A percentile compares a stretch with the other conserved stretches of the same genome.
phyloP scores from a whole-genome alignment of 768 basidiomycete species.

The Paxillus rubicundulus region DNA sequence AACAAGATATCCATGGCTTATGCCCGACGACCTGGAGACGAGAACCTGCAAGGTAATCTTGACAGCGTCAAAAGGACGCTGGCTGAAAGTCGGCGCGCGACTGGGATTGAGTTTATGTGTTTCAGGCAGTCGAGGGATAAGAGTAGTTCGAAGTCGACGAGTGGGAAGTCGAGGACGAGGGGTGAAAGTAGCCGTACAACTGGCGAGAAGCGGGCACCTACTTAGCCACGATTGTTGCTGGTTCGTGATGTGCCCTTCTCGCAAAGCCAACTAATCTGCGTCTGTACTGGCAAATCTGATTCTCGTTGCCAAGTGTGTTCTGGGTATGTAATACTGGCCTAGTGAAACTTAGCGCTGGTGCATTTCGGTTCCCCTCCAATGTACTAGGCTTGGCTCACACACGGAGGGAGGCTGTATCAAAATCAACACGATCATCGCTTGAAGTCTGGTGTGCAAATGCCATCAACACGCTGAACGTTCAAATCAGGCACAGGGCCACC shows the following conservation, averaged over 20 bases:
- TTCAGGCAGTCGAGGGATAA: constrained; percentile 71
- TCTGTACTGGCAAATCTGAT: neutral
- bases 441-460: too few relatives aligned
- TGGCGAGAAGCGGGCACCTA: constrained; percentile 20
- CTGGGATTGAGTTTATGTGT: constrained; percentile 93
- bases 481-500: too few relatives aligned
- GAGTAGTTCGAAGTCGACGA: constrained; percentile 13
- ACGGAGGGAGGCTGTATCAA: too few relatives aligned
- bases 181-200: constrained; percentile 18
- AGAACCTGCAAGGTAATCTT: constrained; percentile 82
- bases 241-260: neutral
- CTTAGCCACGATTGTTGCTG: neutral
- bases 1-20: constrained; percentile 94
- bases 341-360: too few relatives aligned
- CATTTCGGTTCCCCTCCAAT: too few relatives aligned
- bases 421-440: too few relatives aligned
- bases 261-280: constrained; percentile 5
- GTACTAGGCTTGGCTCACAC: too few relatives aligned
- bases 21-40: constrained; percentile 77
- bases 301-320: neutral
- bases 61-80: constrained; percentile 91
- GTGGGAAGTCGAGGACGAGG: constrained; percentile 16
- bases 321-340: too few relatives aligned
- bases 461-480: too few relatives aligned
- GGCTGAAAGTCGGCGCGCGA: constrained; percentile 83